Evolutionary conservation across 192 early-diverging fungal genomes (phyloP).

Genomic region (Backusella parvicylindrica): DNA sequence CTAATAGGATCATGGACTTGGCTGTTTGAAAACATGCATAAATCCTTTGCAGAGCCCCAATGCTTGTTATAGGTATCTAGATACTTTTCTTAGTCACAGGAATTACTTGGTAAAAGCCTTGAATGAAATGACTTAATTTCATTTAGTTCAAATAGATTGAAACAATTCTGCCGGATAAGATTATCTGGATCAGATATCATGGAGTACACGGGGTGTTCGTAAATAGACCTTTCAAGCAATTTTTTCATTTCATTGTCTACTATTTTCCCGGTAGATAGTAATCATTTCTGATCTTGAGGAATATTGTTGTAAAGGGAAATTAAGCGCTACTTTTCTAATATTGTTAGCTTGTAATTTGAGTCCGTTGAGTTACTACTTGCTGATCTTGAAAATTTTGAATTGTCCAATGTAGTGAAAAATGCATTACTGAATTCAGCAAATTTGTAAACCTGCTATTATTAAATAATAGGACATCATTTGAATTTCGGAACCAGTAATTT

Average conservation of each 20-base stretch:
- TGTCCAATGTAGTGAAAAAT: too few species aligned
- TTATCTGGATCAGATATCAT: not conserved
- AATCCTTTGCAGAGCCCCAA: not conserved
- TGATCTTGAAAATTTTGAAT: too few species aligned
- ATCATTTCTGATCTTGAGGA: too few species aligned
- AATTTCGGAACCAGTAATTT: too few species aligned
- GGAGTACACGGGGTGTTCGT: slow-evolving; percentile 5
- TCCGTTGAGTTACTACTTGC: too few species aligned
- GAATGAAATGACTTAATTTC: not conserved
- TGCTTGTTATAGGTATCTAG: not conserved
- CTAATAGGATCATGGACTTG: not conserved
- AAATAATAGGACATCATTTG: too few species aligned
- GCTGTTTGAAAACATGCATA: not conserved
- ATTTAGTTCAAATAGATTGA: not conserved
- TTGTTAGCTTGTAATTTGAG: too few species aligned
- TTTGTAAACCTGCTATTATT: too few species aligned
- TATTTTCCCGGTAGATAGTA: not conserved
- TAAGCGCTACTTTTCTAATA: too few species aligned
- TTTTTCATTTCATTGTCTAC: not conserved
- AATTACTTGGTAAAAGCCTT: not conserved
- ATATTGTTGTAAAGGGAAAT: too few species aligned
- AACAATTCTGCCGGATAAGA: not conserved
- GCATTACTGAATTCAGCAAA: too few species aligned
- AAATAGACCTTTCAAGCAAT: not conserved
- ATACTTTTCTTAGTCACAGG: not conserved